These are phyloP conservation scores for Ailanthus altissimus DNA, from an alignment of 345 rosid genomes.

Conservation along the genomic window DNA sequence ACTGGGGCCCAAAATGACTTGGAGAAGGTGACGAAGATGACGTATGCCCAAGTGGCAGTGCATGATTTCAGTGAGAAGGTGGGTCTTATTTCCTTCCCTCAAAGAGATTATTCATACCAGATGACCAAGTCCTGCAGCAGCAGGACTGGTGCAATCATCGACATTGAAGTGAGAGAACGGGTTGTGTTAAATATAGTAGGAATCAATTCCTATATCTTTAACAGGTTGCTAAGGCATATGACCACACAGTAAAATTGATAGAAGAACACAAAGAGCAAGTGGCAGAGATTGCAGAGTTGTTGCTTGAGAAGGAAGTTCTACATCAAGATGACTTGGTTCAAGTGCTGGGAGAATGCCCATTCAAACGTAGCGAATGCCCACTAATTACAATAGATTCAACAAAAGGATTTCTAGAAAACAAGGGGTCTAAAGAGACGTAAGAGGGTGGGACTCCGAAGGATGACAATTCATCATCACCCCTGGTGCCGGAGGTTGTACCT, in stretches of 20 bases:
- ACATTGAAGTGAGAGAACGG: conserved; percentile 51
- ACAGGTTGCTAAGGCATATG: conserved; percentile 53
- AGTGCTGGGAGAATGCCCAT: conserved; percentile 52
- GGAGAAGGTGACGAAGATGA: conserved; percentile 58
- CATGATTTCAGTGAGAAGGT: conserved; percentile 65
- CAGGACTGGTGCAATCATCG: conserved; percentile 53
- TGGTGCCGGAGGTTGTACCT: conserved; percentile 40
- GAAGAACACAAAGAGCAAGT: conserved; percentile 55
- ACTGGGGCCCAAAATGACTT: conserved; percentile 60
- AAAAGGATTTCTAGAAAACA: conserved; percentile 45
- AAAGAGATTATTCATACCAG: conserved; percentile 40
- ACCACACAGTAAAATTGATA: conserved; percentile 39
- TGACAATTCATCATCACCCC: conserved; percentile 29
- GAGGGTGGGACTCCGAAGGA: conserved; percentile 18
- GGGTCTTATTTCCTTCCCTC: conserved; percentile 62
- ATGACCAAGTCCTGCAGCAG: conserved; percentile 53
- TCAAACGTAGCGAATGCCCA: conserved; percentile 43
- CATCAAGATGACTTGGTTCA: conserved; percentile 51
- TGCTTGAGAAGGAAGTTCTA: conserved; percentile 54
- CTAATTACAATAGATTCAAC: conserved; percentile 50
- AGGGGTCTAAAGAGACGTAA: conserved; percentile 25
- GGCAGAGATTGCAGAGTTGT: conserved; percentile 49
- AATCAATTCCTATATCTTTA: too few species aligned
- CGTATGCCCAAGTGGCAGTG: conserved; percentile 52
- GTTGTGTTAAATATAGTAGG: too few species aligned